Evolutionary conservation across 257 asterid genomes (phyloP).

Genomic region (Verbascum thapsus): DNA sequence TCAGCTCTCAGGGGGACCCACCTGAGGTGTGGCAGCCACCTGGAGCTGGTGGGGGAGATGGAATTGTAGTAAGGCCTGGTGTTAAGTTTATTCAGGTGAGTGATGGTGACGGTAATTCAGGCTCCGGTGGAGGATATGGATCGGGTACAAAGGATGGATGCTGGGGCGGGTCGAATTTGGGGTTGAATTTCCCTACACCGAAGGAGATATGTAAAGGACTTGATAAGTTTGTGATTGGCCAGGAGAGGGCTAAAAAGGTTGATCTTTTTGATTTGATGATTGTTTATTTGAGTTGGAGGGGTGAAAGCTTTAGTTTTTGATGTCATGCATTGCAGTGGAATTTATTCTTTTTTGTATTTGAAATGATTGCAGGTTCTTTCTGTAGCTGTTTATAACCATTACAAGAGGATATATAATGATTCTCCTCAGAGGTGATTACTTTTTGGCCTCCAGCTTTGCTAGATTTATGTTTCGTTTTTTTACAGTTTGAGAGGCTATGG

Average conservation of each 20-base stretch:
- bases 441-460: slow-evolving; percentile 30
- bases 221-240: slow-evolving; percentile 95
- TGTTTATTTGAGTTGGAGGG: slow-evolving; percentile 14
- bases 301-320: slow-evolving; percentile 16
- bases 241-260: slow-evolving; percentile 97
- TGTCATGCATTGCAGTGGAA: slow-evolving; percentile 3
- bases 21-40: slow-evolving; percentile 99
- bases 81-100: slow-evolving; percentile 57
- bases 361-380: slow-evolving; percentile 74
- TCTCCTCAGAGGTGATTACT: slow-evolving; percentile 74
- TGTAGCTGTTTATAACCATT: slow-evolving; percentile 97
- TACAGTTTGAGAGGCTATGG: slow-evolving; percentile 16
- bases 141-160: slow-evolving; percentile 57
- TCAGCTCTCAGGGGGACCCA: slow-evolving; percentile 81
- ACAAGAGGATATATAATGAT: slow-evolving; percentile 90
- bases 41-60: slow-evolving; percentile 62
- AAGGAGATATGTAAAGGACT: slow-evolving; percentile 95
- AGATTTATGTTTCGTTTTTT: slow-evolving; percentile 10
- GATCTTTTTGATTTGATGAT: slow-evolving; percentile 15
- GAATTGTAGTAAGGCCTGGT: slow-evolving; percentile 77
- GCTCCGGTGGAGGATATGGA: slow-evolving; percentile 62
- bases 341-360: slow-evolving; percentile 22
- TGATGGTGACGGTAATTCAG: slow-evolving; percentile 51
- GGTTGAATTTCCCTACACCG: slow-evolving; percentile 81
- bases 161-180: slow-evolving; percentile 96